phyloP scores from a whole-genome alignment of 305 asterid genomes.

The Coffea humblotiana region DNA sequence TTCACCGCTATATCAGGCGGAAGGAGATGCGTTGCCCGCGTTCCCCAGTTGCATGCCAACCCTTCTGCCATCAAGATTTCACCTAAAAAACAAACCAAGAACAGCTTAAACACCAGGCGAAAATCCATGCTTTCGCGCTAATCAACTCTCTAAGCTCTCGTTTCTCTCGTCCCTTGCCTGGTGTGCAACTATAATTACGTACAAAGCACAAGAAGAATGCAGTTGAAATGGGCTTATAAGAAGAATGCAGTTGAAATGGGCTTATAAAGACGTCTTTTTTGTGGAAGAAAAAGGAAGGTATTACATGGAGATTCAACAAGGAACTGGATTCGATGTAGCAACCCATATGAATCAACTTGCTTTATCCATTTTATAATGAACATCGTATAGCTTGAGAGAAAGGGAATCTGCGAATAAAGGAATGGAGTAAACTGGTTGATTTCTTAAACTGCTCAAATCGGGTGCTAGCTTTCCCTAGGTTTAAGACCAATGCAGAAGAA shows the following conservation, averaged over 20 bases:
- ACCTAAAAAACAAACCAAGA: constrained; percentile 28
- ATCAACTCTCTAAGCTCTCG: neutral
- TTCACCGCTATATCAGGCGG: constrained; percentile 58
- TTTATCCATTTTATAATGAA: neutral
- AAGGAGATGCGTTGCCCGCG: constrained; percentile 56
- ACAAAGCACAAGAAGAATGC: constrained; percentile 1
- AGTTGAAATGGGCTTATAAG: constrained; percentile 20
- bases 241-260: constrained; percentile 10
- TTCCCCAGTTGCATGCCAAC: constrained; percentile 64
- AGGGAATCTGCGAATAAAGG: constrained; percentile 20
- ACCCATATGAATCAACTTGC: constrained; percentile 6
- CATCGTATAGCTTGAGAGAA: neutral
- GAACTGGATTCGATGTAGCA: constrained; percentile 49
- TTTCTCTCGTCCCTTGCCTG: neutral
- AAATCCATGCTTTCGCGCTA: constrained; percentile 26
- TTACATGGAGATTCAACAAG: constrained; percentile 38
- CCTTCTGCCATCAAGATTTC: constrained; percentile 28
- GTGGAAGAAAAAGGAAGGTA: constrained; percentile 50
- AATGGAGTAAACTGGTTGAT: constrained; percentile 17
- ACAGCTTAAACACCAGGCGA: constrained; percentile 14
- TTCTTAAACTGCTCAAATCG: neutral
- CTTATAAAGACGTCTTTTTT: constrained; percentile 24
- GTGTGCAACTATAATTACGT: neutral
- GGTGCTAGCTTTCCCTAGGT: neutral
- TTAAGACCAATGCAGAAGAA: constrained; percentile 8